Base-by-base conservation (phyloP, 768 basidiomycete species). In the Coprinopsis sp. region DNA sequence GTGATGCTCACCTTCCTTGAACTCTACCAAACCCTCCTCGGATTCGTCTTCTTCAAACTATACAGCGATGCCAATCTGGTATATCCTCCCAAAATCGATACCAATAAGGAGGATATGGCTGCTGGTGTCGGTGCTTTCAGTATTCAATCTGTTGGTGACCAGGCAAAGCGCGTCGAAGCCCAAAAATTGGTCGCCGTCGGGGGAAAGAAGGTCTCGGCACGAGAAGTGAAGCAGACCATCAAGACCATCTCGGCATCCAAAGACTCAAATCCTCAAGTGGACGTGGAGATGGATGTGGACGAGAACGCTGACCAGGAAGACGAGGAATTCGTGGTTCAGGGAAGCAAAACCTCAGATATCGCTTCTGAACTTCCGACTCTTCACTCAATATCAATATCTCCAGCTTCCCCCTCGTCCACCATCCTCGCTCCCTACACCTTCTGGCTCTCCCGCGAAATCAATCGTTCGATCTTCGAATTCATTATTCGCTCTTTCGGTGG, bases 1-100 rank as follows among this genome's bases (percentile, higher is more conserved):
- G 96, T 99, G 40, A 93, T 99, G 84, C 67, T 96, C 50, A 99
- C 96, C 6, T 99, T 99, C 73, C 70, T 99, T 58, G 96, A 99
- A 64, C 79, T 99, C 8, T 98, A 99, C 66, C 93, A 98, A 67
- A 98, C 95, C 1, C 70, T 97, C 7, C 81, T 98, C 23, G 91
- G 91, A 5, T 99, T 99, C 60, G 87, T 92, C 18, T 82, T 96
- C 61, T 99, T 92, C 79, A 96, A 95, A 69, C 80, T 99, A n/a
- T 99, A 92, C 69, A 85, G 88, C n/a, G 93, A 97, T 60, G 77
- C 77, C 29, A 89, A 89, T 52, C 74, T 98, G 38, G 81, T 91
- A 22, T 99, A 99, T 60, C 96, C 96, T n/a, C 95, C 96, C 0
- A 87, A 91, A 11, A 61, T 96, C 50, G 93, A 99, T 60, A 57